phyloP scores from a whole-genome alignment of 2,329 filamentous ascomycete genomes.

The Fusarium zealandicum region DNA sequence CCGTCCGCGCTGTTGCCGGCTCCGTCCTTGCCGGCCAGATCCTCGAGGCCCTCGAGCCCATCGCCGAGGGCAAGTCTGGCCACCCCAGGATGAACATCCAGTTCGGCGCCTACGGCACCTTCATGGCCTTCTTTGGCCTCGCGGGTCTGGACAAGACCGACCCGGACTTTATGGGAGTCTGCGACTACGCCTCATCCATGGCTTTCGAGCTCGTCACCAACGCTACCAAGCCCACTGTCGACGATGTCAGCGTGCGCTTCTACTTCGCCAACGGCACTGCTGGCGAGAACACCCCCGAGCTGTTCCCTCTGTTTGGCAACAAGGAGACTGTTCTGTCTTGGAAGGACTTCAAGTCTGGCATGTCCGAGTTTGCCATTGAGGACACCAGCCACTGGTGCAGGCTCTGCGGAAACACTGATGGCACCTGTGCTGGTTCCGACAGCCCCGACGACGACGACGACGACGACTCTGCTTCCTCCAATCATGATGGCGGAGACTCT shows the following conservation, averaged over 20 bases:
- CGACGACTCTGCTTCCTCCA: constrained; percentile 27
- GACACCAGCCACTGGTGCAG: constrained; percentile 74
- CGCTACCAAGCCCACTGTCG: constrained; percentile 53
- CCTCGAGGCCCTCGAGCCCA: constrained; percentile 59
- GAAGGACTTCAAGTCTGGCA: constrained; percentile 69
- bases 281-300: constrained; percentile 56
- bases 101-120: constrained; percentile 68
- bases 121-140: constrained; percentile 70
- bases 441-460: constrained; percentile 37
- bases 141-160: constrained; percentile 59
- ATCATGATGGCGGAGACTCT: constrained; percentile 25
- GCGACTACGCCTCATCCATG: constrained; percentile 86
- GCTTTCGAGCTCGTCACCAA: constrained; percentile 74
- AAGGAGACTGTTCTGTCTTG: constrained; percentile 66
- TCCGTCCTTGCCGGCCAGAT: constrained; percentile 64
- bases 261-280: constrained; percentile 67
- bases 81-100: constrained; percentile 58
- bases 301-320: constrained; percentile 68
- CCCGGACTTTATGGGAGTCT: constrained; percentile 74
- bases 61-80: constrained; percentile 52
- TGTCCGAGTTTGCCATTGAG: constrained; percentile 72
- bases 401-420: constrained; percentile 76
- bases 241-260: constrained; percentile 66
- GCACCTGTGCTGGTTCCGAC: constrained; percentile 61
- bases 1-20: constrained; percentile 65